These are phyloP conservation scores for Penicillium bialowiezense DNA, from an alignment of 495 filamentous ascomycete genomes.

Conservation along the genomic window DNA sequence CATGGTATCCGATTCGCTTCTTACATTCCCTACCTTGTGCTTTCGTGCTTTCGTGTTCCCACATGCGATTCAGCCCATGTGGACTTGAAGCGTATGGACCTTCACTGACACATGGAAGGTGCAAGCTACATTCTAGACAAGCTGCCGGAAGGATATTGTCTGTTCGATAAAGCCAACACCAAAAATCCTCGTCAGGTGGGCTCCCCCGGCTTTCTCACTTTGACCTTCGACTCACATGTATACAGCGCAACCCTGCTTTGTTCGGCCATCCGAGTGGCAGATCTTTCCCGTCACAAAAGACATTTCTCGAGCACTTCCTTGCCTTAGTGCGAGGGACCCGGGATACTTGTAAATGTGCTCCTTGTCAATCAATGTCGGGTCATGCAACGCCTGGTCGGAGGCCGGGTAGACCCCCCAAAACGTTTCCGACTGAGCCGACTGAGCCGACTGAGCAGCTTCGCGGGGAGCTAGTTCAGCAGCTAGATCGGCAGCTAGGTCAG, in stretches of 20 bases:
- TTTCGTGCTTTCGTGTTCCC: background rate
- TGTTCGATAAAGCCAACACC: constrained; percentile 44
- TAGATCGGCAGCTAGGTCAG: too few species aligned
- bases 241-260: constrained; percentile 49
- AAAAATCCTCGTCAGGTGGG: constrained; percentile 37
- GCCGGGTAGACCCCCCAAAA: background rate
- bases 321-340: background rate
- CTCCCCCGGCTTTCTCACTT: background rate
- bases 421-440: too few species aligned
- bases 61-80: background rate
- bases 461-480: too few species aligned
- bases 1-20: background rate
- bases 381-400: constrained; percentile 6
- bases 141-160: constrained; percentile 54
- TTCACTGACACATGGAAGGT: constrained; percentile 32
- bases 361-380: constrained; percentile 26
- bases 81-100: constrained; percentile 3
- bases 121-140: constrained; percentile 48
- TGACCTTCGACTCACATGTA: background rate
- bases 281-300: constrained; percentile 47
- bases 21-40: background rate
- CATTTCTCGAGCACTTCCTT: constrained; percentile 57
- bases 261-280: constrained; percentile 53
- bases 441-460: too few species aligned
- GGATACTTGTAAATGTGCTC: constrained; percentile 31